Evolutionary conservation across 805 yeast genomes (phyloP).

Genomic region (Zygosaccharomyces lentus): DNA sequence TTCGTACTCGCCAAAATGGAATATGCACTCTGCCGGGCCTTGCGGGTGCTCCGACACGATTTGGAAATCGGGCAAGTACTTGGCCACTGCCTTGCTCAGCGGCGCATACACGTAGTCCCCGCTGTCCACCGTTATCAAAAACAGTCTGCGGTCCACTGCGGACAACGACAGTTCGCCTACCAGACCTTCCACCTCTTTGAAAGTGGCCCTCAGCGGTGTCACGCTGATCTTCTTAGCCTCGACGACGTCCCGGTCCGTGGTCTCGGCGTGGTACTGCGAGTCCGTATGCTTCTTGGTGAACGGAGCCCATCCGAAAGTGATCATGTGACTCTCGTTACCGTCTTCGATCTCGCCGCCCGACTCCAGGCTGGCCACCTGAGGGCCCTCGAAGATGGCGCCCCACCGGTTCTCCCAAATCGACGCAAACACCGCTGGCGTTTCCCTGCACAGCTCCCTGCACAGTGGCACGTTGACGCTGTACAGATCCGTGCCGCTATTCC

Average conservation of each 20-base stretch:
- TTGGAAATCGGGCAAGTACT: slow-evolving; percentile 34
- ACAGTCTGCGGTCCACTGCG: slow-evolving; percentile 1
- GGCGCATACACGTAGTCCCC: slow-evolving; percentile 43
- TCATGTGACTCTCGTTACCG: slow-evolving; percentile 40
- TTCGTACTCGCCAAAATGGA: slow-evolving; percentile 89
- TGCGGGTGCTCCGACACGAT: slow-evolving; percentile 29
- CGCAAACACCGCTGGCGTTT: slow-evolving; percentile 63
- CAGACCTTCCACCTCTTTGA: slow-evolving; percentile 37
- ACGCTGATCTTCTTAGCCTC: slow-evolving; percentile 61
- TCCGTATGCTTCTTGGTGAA: slow-evolving; percentile 50
- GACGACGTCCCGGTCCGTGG: slow-evolving; percentile 69
- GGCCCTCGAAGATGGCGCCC: slow-evolving; percentile 55
- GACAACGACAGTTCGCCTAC: slow-evolving; percentile 19
- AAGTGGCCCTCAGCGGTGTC: slow-evolving; percentile 70
- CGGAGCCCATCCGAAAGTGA: slow-evolving; percentile 77
- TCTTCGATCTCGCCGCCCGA: slow-evolving; percentile 45
- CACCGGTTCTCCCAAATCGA: slow-evolving; percentile 81
- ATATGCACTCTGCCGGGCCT: slow-evolving; percentile 35
- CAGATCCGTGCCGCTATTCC: slow-evolving; percentile 60
- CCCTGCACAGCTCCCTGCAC: slow-evolving; percentile 43
- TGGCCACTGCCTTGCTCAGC: slow-evolving; percentile 30
- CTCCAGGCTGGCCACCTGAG: slow-evolving; percentile 13
- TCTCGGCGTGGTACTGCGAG: slow-evolving; percentile 32
- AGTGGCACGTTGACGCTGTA: slow-evolving; percentile 86
- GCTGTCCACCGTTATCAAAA: slow-evolving; percentile 33